These are phyloP conservation scores for Fomitopsis pinicola DNA, from an alignment of 1,284 basidiomycete species.

Conservation along the genomic window DNA sequence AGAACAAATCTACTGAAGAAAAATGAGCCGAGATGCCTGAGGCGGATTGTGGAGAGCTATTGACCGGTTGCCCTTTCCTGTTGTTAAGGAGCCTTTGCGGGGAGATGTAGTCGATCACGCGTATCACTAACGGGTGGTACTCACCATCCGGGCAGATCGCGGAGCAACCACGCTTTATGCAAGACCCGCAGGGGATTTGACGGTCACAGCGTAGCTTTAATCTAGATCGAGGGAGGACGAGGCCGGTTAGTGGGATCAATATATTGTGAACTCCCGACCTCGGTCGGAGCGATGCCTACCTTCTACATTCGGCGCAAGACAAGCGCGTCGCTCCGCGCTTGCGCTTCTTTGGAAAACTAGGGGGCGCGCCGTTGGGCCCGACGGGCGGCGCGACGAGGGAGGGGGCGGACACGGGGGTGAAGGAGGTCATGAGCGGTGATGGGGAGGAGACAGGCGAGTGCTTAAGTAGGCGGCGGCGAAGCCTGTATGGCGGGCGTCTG, in stretches of 20 bases:
- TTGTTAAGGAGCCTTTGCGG: constrained; percentile 61
- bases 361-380: constrained; percentile 20
- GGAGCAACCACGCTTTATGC: constrained; percentile 66
- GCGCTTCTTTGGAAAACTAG: constrained; percentile 54
- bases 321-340: constrained; percentile 72
- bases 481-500: neutral
- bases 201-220: constrained; percentile 76
- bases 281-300: constrained; percentile 33
- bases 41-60: constrained; percentile 9
- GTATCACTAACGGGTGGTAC: constrained; percentile 13
- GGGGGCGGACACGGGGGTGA: constrained; percentile 16
- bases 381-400: constrained; percentile 17
- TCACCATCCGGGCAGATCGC: constrained; percentile 61
- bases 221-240: constrained; percentile 29
- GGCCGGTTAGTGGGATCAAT: neutral
- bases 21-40: constrained; percentile 12
- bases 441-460: constrained; percentile 6
- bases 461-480: neutral
- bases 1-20: constrained; percentile 60
- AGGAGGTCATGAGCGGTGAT: constrained; percentile 33
- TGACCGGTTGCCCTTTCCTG: constrained; percentile 76
- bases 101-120: constrained; percentile 1
- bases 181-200: constrained; percentile 59
- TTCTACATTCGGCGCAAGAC: constrained; percentile 73
- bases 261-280: constrained; percentile 2